Evolutionary conservation across 2,329 filamentous ascomycete genomes (phyloP).

Genomic region (Chalara sp.): DNA sequence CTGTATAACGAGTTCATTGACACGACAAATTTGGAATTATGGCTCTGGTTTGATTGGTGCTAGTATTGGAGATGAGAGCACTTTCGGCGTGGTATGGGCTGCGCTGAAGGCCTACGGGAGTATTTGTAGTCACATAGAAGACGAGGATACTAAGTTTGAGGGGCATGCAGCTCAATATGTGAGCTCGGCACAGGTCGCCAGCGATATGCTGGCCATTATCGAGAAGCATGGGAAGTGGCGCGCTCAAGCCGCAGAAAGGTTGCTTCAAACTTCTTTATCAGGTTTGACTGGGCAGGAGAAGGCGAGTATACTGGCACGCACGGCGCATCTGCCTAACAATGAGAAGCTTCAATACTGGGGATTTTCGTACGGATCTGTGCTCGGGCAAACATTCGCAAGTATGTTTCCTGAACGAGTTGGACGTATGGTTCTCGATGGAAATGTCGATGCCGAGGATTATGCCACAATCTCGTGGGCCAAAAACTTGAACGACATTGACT

Average conservation of each 20-base stretch:
- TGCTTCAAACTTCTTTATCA: neutral
- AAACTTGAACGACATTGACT: no score
- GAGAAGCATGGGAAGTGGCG: conserved; percentile 35
- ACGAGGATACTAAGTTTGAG: conserved; percentile 17
- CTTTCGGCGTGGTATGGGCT: neutral
- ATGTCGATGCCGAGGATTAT: conserved; percentile 15
- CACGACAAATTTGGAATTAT: conserved; percentile 3
- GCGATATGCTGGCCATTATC: conserved; percentile 42
- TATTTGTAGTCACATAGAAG: neutral
- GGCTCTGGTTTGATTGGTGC: neutral
- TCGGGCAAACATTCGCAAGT: conserved; percentile 36
- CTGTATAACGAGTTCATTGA: conserved; percentile 27
- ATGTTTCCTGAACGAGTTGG: conserved; percentile 34
- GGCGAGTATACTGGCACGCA: no score
- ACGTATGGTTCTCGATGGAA: conserved; percentile 28
- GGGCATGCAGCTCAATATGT: conserved; percentile 24
- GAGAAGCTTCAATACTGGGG: conserved; percentile 36
- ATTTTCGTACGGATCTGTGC: conserved; percentile 39
- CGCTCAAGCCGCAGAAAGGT: conserved; percentile 15
- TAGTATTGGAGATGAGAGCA: neutral
- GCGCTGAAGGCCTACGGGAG: no score
- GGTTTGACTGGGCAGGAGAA: no score
- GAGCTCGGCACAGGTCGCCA: conserved; percentile 39
- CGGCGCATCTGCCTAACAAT: neutral
- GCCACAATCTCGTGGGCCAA: no score